Conservation (phyloP, 768 basidiomycete species). For the Jaapia argillacea region DNA sequence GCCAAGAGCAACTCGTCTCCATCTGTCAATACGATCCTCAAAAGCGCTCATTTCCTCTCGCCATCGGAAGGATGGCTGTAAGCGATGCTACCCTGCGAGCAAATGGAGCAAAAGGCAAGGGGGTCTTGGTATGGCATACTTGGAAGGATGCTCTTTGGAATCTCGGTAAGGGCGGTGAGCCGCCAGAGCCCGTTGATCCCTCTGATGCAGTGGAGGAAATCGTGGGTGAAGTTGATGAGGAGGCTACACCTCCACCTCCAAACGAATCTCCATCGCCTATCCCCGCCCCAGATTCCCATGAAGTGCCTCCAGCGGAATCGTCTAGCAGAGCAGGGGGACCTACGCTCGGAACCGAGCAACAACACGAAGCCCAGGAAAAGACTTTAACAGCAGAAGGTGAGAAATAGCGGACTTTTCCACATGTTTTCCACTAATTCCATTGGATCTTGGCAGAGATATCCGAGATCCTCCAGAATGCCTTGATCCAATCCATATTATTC, state of each 20-base stretch:
- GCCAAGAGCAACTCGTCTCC: conserved; percentile 47
- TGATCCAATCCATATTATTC: conserved; percentile 51
- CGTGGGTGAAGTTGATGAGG: conserved; percentile 5
- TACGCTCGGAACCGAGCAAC: no score
- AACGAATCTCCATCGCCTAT: conserved; percentile 2
- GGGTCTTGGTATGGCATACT: conserved; percentile 59
- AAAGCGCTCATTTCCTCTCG: conserved; percentile 49
- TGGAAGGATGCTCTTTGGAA: conserved; percentile 75
- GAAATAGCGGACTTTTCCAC: no score
- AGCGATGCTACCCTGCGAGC: conserved; percentile 34
- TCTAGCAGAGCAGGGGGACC: no score
- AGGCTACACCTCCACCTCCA: neutral
- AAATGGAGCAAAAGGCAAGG: conserved; percentile 63
- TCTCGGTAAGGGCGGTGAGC: conserved; percentile 33
- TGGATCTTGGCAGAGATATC: conserved; percentile 37
- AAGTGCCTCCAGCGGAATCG: no score
- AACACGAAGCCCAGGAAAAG: no score
- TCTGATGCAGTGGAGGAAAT: conserved; percentile 30
- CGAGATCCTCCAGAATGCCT: conserved; percentile 43
- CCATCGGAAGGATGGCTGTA: conserved; percentile 64
- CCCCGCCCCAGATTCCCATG: conserved; percentile 11
- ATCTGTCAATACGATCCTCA: conserved; percentile 36
- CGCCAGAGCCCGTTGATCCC: conserved; percentile 35
- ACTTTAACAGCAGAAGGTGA: no score
- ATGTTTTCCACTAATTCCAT: neutral